A percentile compares a stretch with the other conserved stretches of the same genome.
These are phyloP conservation scores for Cladosporium cucumerinum DNA, from an alignment of 2,329 filamentous ascomycete genomes.

Conservation along the genomic window DNA sequence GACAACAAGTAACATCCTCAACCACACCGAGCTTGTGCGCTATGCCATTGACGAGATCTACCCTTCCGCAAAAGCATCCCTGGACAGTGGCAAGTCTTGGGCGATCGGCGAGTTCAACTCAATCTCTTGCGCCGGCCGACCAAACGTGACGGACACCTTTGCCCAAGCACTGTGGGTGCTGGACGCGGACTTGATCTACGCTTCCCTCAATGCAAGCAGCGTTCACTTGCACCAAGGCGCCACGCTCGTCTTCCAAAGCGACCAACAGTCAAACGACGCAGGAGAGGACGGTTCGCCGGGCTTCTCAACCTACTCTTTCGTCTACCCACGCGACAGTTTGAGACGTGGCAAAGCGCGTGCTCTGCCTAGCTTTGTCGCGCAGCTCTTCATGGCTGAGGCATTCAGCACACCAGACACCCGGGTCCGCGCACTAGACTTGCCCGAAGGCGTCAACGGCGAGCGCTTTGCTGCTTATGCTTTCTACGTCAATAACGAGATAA, in stretches of 20 bases:
- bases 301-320: slow-evolving; percentile 30
- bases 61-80: slow-evolving; percentile 29
- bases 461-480: slow-evolving; percentile 30
- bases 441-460: slow-evolving; percentile 23
- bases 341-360: slow-evolving; percentile 27
- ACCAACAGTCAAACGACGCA: slow-evolving; percentile 29
- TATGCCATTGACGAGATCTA: slow-evolving; percentile 31
- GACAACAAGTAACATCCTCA: slow-evolving; percentile 30
- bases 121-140: slow-evolving; percentile 40
- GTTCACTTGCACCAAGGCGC: slow-evolving; percentile 38
- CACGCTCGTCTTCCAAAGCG: slow-evolving; percentile 30
- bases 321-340: slow-evolving; percentile 27
- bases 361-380: slow-evolving; percentile 27
- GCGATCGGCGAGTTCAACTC: slow-evolving; percentile 43
- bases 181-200: slow-evolving; percentile 39
- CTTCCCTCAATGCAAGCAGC: slow-evolving; percentile 37
- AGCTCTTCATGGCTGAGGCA: slow-evolving; percentile 31
- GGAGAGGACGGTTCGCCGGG: slow-evolving; percentile 29
- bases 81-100: slow-evolving; percentile 28
- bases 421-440: slow-evolving; percentile 23
- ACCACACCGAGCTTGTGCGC: slow-evolving; percentile 27
- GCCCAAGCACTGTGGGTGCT: slow-evolving; percentile 42
- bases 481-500: slow-evolving; percentile 23
- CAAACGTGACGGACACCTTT: slow-evolving; percentile 42
- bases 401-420: slow-evolving; percentile 28